Evolutionary conservation across 2,329 filamentous ascomycete genomes (phyloP), one percentile per base, ranked within the genome.

Genomic region (Fusarium anguioides): DNA sequence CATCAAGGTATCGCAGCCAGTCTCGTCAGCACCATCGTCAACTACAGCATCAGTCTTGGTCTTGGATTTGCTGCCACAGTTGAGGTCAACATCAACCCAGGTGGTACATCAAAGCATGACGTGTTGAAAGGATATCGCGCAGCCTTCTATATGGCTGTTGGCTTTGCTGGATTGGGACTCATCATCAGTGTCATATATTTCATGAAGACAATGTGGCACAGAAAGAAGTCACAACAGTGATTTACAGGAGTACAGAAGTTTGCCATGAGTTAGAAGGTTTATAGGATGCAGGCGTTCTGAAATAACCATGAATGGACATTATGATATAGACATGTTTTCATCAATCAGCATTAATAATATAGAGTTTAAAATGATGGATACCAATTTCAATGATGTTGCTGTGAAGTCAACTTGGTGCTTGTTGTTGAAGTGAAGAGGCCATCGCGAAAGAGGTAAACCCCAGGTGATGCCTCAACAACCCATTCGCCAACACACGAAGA

Each of bases 21-120:
- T 18, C 74, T 91, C 8, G 86, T 91, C 29, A 87, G 84, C 57
- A 91, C 88, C 0, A 81, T 89, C 12, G 85, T 91, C 62, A 91
- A 92, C 75, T 92, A 91, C 72, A 85, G 84, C 58, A 91, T 92
- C 31, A 87, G 86, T 2, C 75, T 91, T 4, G 88, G 87, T 0
- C 80, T 92, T 0, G 90, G 89, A 0, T 83, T 92, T 42, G 89
- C 89, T 0, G 89, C 88, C 0, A 91, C 87, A 0, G 83, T 91
- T 4, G 87, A 91, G 70, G 76, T 77, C 0, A 76, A 80, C 8
- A 72, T 81, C 0, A 68, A 74, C 5, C 50, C 66, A 0, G 77
- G 74, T 0, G 68, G 68, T 15, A 64, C 68, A 27, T 68, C 64
- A 3, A 42, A 40, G 12, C 23, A 26, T 5, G 60, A 67, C 8